Base-by-base conservation (phyloP, 352 stramenopile species). In the Phytopythium delawarense region DNA sequence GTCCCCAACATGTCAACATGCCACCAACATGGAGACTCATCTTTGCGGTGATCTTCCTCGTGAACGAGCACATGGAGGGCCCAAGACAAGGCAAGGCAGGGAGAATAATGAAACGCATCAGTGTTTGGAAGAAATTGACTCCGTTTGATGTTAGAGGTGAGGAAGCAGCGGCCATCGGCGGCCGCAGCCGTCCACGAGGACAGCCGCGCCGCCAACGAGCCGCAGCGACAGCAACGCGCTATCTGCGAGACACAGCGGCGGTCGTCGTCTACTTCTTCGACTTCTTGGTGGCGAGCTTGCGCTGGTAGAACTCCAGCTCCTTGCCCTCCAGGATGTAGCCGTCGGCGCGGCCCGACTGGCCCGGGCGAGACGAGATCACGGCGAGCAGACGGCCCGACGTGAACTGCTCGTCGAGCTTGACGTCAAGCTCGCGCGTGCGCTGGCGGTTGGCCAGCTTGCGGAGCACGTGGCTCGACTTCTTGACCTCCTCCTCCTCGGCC, bases 291-390 rank as follows among this genome's bases (percentile, higher is more conserved):
- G 97, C 95, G 50, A 98, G 80, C 88, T 98, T 97, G 76, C 97
- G 98, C 81, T 98, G 89, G 91, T 99, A 99, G 84, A 99, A 99
- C 61, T 98, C 96, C 34, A 99, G 91, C 81, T 99, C 98, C 78
- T 98, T 97, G 79, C 98, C 98, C 76, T 99, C 98, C 63, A 99
- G 76, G 67, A 99, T 96, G 84, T 99, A 99, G 69, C 98, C 98
- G 73, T 99, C 98, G 64, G 89, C 95, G 62, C 97, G 95, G 76
- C 97, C 98, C 54, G 87, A 98, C 89, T 99, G 97, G 73, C 98
- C 98, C 46, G 98, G 98, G 73, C 98, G 94, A 49, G 94, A 99
- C 64, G 96, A 97, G 69, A 99, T 98, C 71, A 95, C 96, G 52
- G 97, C 97, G 44, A 98, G 77, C 40, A 99, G 80, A 84, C 98